Conservation (phyloP, 2,329 filamentous ascomycete genomes). For the Leptographium galeiforme region DNA sequence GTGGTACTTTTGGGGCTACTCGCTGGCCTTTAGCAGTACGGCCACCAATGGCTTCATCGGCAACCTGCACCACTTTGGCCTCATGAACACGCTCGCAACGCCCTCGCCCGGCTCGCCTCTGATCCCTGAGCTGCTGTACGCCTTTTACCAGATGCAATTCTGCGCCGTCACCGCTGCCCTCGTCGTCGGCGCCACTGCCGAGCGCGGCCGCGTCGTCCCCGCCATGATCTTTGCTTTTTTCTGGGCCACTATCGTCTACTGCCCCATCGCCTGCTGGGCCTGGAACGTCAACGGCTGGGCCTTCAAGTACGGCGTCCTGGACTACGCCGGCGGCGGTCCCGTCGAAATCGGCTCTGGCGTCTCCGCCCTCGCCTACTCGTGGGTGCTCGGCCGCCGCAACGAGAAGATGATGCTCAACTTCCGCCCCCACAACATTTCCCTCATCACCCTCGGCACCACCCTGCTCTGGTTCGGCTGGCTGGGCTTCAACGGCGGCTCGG, state of each 20-base stretch:
- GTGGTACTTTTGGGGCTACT: constrained; percentile 99
- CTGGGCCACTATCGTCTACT: constrained; percentile 97
- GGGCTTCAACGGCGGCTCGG: constrained; percentile 93
- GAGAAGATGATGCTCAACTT: constrained; percentile 99
- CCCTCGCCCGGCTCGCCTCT: constrained; percentile 84
- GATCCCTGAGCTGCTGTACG: constrained; percentile 79
- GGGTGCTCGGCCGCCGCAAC: constrained; percentile 88
- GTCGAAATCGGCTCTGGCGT: constrained; percentile 95
- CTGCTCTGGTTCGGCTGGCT: constrained; percentile 99
- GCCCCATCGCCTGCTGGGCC: constrained; percentile 88
- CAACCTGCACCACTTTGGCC: constrained; percentile 75
- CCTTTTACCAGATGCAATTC: constrained; percentile 99
- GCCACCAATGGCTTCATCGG: constrained; percentile 87
- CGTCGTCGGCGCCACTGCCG: constrained; percentile 80
- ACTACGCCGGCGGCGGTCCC: constrained; percentile 91
- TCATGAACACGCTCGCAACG: constrained; percentile 67
- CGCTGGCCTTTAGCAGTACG: constrained; percentile 73
- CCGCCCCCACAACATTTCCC: constrained; percentile 94
- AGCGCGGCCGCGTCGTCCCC: constrained; percentile 83
- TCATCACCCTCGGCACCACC: constrained; percentile 89
- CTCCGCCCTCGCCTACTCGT: constrained; percentile 87
- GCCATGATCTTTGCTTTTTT: constrained; percentile 92
- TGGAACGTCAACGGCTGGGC: constrained; percentile 95
- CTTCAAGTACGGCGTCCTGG: constrained; percentile 78
- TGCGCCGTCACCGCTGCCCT: constrained; percentile 86